phyloP scores from a whole-genome alignment of 345 rosid genomes.

The Lepidium sativum region DNA sequence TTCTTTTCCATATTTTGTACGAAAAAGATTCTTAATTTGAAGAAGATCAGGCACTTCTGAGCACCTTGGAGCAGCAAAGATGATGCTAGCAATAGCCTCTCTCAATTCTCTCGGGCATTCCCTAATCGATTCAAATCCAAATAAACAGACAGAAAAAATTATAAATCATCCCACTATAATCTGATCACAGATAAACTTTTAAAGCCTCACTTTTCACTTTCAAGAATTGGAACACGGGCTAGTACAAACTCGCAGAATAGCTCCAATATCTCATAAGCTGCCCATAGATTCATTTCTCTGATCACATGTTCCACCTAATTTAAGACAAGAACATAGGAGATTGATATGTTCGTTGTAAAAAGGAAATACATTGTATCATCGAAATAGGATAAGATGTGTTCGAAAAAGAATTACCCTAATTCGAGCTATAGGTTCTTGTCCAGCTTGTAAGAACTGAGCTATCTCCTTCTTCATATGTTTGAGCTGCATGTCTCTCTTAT shows the following conservation, averaged over 20 bases:
- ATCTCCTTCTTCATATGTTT: conserved; percentile 90
- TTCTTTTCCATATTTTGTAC: conserved; percentile 85
- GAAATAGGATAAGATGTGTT: background rate
- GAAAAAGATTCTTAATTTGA: conserved; percentile 68
- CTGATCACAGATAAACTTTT: background rate
- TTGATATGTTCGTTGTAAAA: background rate
- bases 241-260: conserved; percentile 86
- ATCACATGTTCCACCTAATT: conserved; percentile 91
- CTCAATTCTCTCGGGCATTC: conserved; percentile 83
- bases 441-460: conserved; percentile 86
- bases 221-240: conserved; percentile 81
- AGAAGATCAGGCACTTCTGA: conserved; percentile 87
- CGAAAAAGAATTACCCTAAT: conserved; percentile 45
- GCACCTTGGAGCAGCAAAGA: conserved; percentile 95
- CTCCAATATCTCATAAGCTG: conserved; percentile 83
- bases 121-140: conserved; percentile 32
- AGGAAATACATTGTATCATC: too few species aligned
- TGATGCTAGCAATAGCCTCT: conserved; percentile 87
- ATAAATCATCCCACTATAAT: too few species aligned
- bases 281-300: conserved; percentile 71
- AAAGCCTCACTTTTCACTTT: conserved; percentile 58
- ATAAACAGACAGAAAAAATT: background rate
- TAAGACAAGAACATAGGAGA: background rate
- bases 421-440: conserved; percentile 92
- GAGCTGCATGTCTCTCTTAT: conserved; percentile 88